phyloP scores from a whole-genome alignment of 2,329 filamentous ascomycete species.

The Fusarium guadeloupense region DNA sequence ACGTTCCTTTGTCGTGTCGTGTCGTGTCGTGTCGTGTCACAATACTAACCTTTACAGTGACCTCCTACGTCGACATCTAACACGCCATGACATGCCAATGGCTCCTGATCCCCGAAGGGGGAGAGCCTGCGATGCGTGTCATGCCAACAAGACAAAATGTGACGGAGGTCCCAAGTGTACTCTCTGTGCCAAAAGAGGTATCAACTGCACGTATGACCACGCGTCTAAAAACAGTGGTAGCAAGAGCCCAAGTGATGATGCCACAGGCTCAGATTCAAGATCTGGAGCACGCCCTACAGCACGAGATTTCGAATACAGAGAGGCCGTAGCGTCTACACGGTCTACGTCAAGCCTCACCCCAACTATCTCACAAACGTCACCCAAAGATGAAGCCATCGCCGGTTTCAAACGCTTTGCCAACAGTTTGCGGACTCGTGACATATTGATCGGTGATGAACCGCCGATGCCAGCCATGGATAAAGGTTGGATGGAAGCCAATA shows the following conservation, averaged over 20 bases:
- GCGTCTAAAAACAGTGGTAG: slow-evolving; percentile 14
- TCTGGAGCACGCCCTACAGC: background rate
- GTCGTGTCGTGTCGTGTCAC: background rate
- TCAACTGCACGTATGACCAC: slow-evolving; percentile 51
- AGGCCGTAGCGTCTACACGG: background rate
- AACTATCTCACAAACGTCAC: background rate
- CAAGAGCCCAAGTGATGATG: slow-evolving; percentile 11
- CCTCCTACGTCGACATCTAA: slow-evolving; percentile 51
- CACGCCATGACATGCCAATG: slow-evolving; percentile 47
- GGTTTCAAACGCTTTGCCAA: slow-evolving; percentile 17
- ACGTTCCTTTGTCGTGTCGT: background rate
- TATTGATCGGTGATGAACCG: slow-evolving; percentile 14
- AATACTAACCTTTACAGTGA: slow-evolving; percentile 43
- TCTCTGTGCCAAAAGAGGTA: slow-evolving; percentile 51
- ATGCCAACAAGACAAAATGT: slow-evolving; percentile 57
- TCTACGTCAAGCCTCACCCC: background rate
- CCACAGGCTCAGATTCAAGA: background rate
- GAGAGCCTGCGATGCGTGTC: slow-evolving; percentile 55
- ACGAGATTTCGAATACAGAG: background rate
- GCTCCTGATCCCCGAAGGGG: slow-evolving; percentile 48
- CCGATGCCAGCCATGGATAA: slow-evolving; percentile 14
- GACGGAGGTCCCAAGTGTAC: slow-evolving; percentile 53
- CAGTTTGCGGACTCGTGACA: slow-evolving; percentile 7
- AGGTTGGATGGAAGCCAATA: slow-evolving; percentile 27
- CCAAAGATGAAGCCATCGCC: slow-evolving; percentile 7